A percentile compares a stretch with the other conserved stretches of the same genome.
These are phyloP conservation scores for Pezicula neosporulosa DNA, from an alignment of 2,329 filamentous ascomycete species.

Conservation along the genomic window DNA sequence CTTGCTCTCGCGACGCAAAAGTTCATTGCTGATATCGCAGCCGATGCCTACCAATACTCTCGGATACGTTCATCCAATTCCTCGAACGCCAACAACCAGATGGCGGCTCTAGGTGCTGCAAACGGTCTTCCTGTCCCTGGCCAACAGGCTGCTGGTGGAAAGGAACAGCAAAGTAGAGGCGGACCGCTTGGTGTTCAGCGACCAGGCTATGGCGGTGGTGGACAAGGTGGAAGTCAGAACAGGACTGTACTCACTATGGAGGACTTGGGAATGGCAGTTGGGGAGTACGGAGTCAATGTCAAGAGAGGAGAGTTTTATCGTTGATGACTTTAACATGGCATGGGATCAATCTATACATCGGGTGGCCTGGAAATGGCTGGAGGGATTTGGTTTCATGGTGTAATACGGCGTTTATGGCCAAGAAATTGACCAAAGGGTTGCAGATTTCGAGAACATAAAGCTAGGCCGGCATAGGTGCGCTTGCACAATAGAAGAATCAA, in stretches of 20 bases:
- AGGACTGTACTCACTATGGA: constrained; percentile 97
- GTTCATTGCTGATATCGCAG: constrained; percentile 95
- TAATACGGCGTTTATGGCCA: background rate
- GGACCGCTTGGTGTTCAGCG: constrained; percentile 56
- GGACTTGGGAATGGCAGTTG: constrained; percentile 95
- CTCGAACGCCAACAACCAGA: constrained; percentile 81
- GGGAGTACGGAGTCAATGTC: constrained; percentile 96
- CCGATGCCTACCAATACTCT: constrained; percentile 96
- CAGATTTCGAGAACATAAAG: too few relatives aligned
- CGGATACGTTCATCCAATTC: constrained; percentile 92
- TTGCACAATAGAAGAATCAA: too few relatives aligned
- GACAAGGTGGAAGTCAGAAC: constrained; percentile 83
- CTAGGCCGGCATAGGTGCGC: too few relatives aligned
- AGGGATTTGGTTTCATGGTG: background rate
- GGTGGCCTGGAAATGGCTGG: background rate
- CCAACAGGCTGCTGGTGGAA: constrained; percentile 54
- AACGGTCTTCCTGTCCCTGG: constrained; percentile 66
- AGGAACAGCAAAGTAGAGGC: constrained; percentile 49
- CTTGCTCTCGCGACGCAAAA: constrained; percentile 98
- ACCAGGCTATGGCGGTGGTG: constrained; percentile 81
- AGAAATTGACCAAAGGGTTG: too few relatives aligned
- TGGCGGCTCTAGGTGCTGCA: constrained; percentile 78
- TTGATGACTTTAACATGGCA: constrained; percentile 34
- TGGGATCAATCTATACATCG: background rate
- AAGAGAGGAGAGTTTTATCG: constrained; percentile 97